A percentile compares a stretch with the other conserved stretches of the same genome.
These are phyloP conservation scores for Phytophthora vignae DNA, from an alignment of 352 stramenopile genomes.

Conservation along the genomic window DNA sequence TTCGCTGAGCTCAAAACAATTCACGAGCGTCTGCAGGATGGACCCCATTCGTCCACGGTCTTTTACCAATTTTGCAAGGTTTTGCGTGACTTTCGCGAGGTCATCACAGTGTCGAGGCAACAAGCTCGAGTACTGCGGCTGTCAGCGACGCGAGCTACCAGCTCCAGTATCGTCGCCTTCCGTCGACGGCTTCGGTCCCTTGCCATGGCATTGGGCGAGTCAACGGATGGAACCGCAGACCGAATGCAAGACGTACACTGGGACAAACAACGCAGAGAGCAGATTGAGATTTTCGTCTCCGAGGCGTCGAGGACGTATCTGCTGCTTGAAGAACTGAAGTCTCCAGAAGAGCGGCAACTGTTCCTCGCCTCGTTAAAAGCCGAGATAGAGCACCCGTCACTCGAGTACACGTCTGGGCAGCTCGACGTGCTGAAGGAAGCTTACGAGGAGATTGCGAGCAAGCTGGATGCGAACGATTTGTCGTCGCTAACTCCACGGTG, in stretches of 20 bases:
- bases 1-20: not conserved
- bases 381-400: not conserved
- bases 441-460: constrained; percentile 3
- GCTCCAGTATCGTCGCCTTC: not conserved
- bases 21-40: not conserved
- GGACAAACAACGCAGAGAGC: not conserved
- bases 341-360: not conserved
- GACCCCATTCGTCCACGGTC: not conserved
- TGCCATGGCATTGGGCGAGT: not conserved
- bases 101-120: not conserved
- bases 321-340: constrained; percentile 5
- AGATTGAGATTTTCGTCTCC: not conserved
- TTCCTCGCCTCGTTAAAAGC: not conserved
- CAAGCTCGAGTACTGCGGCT: not conserved
- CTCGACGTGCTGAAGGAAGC: not conserved
- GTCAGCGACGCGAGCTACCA: not conserved
- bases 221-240: not conserved
- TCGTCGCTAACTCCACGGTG: not conserved
- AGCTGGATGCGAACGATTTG: not conserved
- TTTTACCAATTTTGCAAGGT: not conserved
- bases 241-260: not conserved
- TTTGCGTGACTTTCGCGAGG: not conserved
- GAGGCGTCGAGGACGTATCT: constrained; percentile 3
- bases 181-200: not conserved
- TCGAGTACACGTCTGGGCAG: constrained; percentile 1